These are phyloP conservation scores for Phytophthora capsici DNA, from an alignment of 352 stramenopile genomes.

Conservation along the genomic window DNA sequence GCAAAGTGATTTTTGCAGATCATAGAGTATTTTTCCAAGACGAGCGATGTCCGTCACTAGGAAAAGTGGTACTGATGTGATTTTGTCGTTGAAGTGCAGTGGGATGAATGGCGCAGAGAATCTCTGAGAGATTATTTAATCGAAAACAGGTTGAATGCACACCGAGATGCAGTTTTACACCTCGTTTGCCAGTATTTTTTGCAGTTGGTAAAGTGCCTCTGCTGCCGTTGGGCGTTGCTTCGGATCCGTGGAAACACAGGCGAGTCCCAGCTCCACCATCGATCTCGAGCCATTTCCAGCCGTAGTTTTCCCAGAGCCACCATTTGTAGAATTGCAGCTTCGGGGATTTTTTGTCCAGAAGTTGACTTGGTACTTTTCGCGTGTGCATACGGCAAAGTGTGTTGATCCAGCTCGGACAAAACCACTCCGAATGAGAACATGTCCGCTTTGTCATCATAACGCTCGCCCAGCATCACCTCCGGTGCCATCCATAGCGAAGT, in stretches of 20 bases:
- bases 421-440: constrained; percentile 50
- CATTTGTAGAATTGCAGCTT: constrained; percentile 47
- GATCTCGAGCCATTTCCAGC: constrained; percentile 6
- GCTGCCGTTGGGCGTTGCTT: constrained; percentile 33
- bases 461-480: constrained; percentile 37
- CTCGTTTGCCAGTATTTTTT: constrained; percentile 25
- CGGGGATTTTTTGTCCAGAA: constrained; percentile 7
- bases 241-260: constrained; percentile 43
- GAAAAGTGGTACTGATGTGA: no score
- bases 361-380: constrained; percentile 10
- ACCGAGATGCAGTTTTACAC: constrained; percentile 6
- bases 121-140: no score
- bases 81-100: no score
- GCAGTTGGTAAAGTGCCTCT: constrained; percentile 40
- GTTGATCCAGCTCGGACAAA: constrained; percentile 37
- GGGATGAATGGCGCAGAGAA: no score
- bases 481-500: constrained; percentile 12
- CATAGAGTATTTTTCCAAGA: no score
- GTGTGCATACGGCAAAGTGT: constrained; percentile 25
- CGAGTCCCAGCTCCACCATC: constrained; percentile 29
- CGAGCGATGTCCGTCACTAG: no score
- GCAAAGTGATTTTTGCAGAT: no score
- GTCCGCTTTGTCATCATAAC: constrained; percentile 44
- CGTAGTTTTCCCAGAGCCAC: constrained; percentile 42
- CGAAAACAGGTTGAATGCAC: no score